phyloP scores from a whole-genome alignment of 768 basidiomycete species.

The Hypsizygus marmoreus region DNA sequence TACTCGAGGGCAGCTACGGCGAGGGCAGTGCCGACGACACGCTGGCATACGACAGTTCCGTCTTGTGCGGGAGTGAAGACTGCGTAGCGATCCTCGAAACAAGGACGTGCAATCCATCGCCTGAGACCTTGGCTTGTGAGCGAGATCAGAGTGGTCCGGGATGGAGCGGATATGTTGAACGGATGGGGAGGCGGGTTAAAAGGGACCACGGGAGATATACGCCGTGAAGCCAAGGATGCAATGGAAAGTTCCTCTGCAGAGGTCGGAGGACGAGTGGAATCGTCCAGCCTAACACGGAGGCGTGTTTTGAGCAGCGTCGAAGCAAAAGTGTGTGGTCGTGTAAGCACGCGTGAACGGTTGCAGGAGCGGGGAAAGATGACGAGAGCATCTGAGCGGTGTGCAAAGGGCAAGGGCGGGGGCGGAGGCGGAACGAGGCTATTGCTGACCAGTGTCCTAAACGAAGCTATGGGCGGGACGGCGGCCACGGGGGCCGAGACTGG shows the following conservation, averaged over 20 bases:
- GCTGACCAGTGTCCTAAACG: constrained; percentile 42
- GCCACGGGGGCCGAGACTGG: constrained; percentile 11
- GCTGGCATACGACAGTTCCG: constrained; percentile 36
- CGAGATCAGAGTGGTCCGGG: constrained; percentile 31
- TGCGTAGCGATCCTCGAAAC: constrained; percentile 71
- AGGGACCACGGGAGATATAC: constrained; percentile 23
- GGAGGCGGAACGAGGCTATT: constrained; percentile 45
- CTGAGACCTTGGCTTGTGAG: constrained; percentile 58
- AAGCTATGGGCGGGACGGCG: constrained; percentile 16
- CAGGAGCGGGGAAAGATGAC: constrained; percentile 58
- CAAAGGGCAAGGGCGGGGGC: constrained; percentile 52
- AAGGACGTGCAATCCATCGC: constrained; percentile 71
- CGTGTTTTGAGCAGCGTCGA: constrained; percentile 50
- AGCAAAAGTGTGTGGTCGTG: constrained; percentile 40
- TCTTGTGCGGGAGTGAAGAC: constrained; percentile 51
- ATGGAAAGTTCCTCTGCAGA: constrained; percentile 46
- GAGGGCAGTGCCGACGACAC: constrained; percentile 48
- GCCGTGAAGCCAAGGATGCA: constrained; percentile 40
- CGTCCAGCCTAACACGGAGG: constrained; percentile 48
- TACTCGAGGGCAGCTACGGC: constrained; percentile 76
- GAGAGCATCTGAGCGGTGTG: constrained; percentile 35
- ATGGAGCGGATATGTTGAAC: constrained; percentile 37
- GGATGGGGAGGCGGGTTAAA: constrained; percentile 24
- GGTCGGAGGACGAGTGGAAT: constrained; percentile 31
- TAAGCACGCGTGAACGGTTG: constrained; percentile 39